Conservation (phyloP, 371 early-diverging fungal genomes). For the Mortierella sp. region DNA sequence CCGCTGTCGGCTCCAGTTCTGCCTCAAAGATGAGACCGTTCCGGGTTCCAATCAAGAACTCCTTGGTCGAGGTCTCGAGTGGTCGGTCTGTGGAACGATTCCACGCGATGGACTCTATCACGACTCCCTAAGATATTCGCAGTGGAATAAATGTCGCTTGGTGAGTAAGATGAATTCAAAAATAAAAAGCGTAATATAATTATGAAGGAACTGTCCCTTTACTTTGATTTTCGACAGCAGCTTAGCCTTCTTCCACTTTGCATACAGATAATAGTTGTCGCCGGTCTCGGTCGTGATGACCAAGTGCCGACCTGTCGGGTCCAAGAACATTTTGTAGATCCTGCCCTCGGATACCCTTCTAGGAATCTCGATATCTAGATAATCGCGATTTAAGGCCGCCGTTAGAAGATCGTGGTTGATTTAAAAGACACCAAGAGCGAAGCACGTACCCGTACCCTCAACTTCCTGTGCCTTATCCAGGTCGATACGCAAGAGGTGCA, state of each 20-base stretch:
- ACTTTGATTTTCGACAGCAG: slow-evolving; percentile 74
- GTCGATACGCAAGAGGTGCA: slow-evolving; percentile 80
- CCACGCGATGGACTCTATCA: slow-evolving; percentile 91
- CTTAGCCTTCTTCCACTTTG: slow-evolving; percentile 82
- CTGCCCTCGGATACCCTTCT: slow-evolving; percentile 71
- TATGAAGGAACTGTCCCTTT: no score
- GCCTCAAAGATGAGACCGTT: slow-evolving; percentile 90
- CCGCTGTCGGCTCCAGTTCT: slow-evolving; percentile 85
- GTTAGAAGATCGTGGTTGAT: no score
- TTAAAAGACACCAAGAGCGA: no score
- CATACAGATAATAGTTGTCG: slow-evolving; percentile 87
- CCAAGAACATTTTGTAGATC: slow-evolving; percentile 80
- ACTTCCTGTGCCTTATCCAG: slow-evolving; percentile 77
- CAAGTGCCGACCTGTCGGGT: slow-evolving; percentile 89
- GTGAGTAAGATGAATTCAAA: neutral
- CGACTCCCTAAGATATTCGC: slow-evolving; percentile 66
- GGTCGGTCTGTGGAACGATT: slow-evolving; percentile 69
- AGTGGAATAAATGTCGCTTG: neutral
- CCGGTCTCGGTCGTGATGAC: slow-evolving; percentile 87
- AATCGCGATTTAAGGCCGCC: no score
- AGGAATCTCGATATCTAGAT: slow-evolving; percentile 80
- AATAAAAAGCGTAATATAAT: no score
- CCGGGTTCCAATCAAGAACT: slow-evolving; percentile 85
- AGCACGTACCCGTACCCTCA: slow-evolving; percentile 60
- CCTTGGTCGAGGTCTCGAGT: slow-evolving; percentile 73